phyloP scores from a whole-genome alignment of 2,329 filamentous ascomycete species.

The Pseudogymnoascus sp. region DNA sequence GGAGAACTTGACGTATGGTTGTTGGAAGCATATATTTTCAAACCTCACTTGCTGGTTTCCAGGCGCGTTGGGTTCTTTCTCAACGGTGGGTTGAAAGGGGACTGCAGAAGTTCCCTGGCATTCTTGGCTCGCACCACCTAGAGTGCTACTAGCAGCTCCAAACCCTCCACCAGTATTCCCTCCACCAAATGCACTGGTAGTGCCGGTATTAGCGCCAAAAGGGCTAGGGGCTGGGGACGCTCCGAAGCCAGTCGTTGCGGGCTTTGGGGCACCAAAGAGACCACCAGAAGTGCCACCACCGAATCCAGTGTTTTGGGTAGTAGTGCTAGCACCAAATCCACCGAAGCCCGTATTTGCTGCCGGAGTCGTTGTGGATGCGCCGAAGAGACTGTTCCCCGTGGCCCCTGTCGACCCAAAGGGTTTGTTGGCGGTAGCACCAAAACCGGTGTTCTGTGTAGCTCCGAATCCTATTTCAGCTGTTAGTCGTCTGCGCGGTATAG shows the following conservation, averaged over 20 bases:
- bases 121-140: slow-evolving; percentile 43
- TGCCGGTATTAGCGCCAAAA: slow-evolving; percentile 21
- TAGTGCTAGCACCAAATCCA: slow-evolving; percentile 36
- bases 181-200: slow-evolving; percentile 31
- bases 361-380: slow-evolving; percentile 28
- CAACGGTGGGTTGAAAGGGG: slow-evolving; percentile 60
- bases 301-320: slow-evolving; percentile 19
- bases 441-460: slow-evolving; percentile 26
- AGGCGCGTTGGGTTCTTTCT: slow-evolving; percentile 57
- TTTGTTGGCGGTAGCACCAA: slow-evolving; percentile 26
- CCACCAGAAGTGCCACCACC: slow-evolving; percentile 18
- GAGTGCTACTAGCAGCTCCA: slow-evolving; percentile 34
- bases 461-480: slow-evolving; percentile 34
- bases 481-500: neutral
- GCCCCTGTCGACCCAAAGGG: slow-evolving; percentile 40
- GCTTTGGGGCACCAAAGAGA: slow-evolving; percentile 23
- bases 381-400: slow-evolving; percentile 45
- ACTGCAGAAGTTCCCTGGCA: slow-evolving; percentile 61
- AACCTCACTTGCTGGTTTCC: slow-evolving; percentile 54
- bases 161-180: slow-evolving; percentile 34
- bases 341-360: slow-evolving; percentile 28
- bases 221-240: slow-evolving; percentile 21
- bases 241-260: slow-evolving; percentile 26
- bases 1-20: slow-evolving; percentile 80
- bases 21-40: slow-evolving; percentile 72